Base-by-base conservation (phyloP, 78 protist species). In the Creolimax fragrantissima region DNA sequence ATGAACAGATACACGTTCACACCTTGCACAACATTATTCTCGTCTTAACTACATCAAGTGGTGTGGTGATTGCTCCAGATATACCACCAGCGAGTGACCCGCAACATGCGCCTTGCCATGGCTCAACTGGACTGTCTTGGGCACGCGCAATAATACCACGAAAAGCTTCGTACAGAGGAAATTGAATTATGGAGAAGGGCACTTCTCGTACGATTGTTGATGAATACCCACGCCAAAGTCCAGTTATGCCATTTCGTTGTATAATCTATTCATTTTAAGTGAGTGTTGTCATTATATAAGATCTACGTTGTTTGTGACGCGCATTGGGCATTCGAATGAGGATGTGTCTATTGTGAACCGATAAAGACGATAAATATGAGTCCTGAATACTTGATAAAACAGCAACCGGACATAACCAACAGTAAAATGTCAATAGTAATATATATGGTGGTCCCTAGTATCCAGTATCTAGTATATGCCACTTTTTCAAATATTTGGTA, bases 1-100 rank as follows among this genome's bases (percentile, higher is more conserved):
- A n/a, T n/a, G n/a, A n/a, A n/a, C n/a, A n/a, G n/a, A n/a, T n/a
- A n/a, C n/a, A n/a, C n/a, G n/a, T n/a, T n/a, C n/a, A n/a, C n/a
- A 83, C 86, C 86, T 39, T 35, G 42, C 86, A 4, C n/a, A 94
- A 93, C 95, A 94, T 95, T 67, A 95, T 43, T 39, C 97, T 92
- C 32, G 97, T 94, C 94, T 94, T 93, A 37, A 66, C 95, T 5
- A 95, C 97, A 85, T 95, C 97, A 6, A 95, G 94, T 3, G 97
- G 97, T 2, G 95, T 91, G 4, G 96, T 93, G 36, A 88, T 17
- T 3, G 91, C 95, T 0, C 93, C 95, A 3, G 96, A 89, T 0
- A 90, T 3, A 45, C 92, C 95, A 6, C 97, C 97, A 3, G 94
- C 86, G 35, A 83, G 2, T 4, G 93, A 89, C 24, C 97, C 97